phyloP scores from a whole-genome alignment of 2,329 filamentous ascomycete species.

The Talaromyces sp. region DNA sequence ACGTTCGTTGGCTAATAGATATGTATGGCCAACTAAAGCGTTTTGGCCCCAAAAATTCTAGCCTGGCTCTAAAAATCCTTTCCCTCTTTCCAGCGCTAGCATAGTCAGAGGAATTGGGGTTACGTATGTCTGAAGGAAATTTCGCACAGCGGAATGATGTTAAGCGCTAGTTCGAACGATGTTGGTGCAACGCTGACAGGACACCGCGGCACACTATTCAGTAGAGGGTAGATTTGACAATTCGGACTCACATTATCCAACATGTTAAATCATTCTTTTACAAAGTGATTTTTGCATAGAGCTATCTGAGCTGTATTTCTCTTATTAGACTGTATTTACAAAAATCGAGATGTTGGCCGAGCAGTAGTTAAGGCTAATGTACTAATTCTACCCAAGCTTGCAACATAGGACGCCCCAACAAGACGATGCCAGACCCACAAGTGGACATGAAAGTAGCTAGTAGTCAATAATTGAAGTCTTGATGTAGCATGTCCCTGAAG shows the following conservation, averaged over 20 bases:
- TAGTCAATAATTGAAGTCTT: background rate
- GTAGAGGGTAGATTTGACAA: background rate
- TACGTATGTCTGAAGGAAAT: background rate
- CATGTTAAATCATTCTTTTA: background rate
- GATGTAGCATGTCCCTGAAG: background rate
- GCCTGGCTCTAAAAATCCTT: background rate
- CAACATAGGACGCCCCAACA: background rate
- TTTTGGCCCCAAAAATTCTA: background rate
- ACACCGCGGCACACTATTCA: background rate
- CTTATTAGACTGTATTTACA: background rate
- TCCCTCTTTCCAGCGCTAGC: background rate
- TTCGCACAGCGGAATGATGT: background rate
- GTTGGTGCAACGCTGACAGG: conserved; percentile 10
- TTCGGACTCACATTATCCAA: background rate
- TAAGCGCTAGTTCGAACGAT: background rate
- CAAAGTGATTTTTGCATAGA: background rate
- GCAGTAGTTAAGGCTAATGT: background rate
- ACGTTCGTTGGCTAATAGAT: conserved; percentile 17
- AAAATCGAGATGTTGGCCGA: background rate
- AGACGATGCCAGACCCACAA: background rate
- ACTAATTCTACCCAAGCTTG: background rate
- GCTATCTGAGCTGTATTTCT: background rate
- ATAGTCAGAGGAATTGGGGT: background rate
- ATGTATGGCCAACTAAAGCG: background rate
- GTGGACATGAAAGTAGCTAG: background rate